A percentile compares a stretch with the other conserved stretches of the same genome.
Conservation (phyloP, 169 alveolate species). For the Fabrea salina region DNA sequence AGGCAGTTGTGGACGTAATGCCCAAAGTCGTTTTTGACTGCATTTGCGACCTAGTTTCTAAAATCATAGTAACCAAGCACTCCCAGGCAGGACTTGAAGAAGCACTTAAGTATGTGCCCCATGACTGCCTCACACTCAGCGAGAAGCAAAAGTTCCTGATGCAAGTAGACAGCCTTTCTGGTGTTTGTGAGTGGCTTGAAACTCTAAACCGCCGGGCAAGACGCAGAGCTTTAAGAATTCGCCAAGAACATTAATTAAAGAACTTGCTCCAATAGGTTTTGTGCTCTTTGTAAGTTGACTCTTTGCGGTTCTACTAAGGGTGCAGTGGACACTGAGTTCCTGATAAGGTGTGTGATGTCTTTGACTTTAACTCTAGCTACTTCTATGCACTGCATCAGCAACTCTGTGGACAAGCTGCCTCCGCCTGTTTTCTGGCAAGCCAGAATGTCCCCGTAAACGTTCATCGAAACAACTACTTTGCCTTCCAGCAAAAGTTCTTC, state of each 20-base stretch:
- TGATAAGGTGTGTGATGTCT: neutral
- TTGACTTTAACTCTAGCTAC: constrained; percentile 4
- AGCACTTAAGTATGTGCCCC: constrained; percentile 21
- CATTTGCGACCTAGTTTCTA: neutral
- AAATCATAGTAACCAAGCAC: neutral
- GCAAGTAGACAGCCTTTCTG: neutral
- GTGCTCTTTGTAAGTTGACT: too few relatives aligned
- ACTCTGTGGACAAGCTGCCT: neutral
- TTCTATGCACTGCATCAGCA: constrained; percentile 5
- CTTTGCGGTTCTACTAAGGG: too few relatives aligned
- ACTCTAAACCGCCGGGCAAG: constrained; percentile 17
- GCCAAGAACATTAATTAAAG: too few relatives aligned
- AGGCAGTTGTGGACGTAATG: neutral
- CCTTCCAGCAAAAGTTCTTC: constrained; percentile 20
- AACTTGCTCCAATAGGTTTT: too few relatives aligned
- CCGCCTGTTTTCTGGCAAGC: constrained; percentile 14
- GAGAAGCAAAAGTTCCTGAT: constrained; percentile 10
- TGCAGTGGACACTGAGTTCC: too few relatives aligned
- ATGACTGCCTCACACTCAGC: constrained; percentile 9
- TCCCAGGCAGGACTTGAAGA: constrained; percentile 3
- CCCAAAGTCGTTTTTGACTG: neutral
- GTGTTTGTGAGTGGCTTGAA: neutral
- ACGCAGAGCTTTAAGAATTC: neutral
- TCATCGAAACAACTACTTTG: neutral
- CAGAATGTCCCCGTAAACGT: constrained; percentile 22